Conservation (phyloP, 1,284 basidiomycete genomes). For the Cystobasidiaceae sp. region DNA sequence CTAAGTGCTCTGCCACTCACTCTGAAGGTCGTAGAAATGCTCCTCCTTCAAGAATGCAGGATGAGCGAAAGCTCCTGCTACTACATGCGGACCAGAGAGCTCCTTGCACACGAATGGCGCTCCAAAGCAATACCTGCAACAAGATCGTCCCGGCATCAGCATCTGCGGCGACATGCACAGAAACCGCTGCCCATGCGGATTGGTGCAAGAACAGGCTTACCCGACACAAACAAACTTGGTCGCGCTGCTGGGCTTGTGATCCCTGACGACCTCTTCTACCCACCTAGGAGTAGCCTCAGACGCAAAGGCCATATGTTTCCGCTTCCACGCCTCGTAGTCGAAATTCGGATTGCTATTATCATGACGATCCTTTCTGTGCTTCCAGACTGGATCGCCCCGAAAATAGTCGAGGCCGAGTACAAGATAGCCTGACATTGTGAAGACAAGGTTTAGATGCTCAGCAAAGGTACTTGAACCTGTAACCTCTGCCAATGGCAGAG, state of each 20-base stretch:
- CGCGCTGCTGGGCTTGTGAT: background rate
- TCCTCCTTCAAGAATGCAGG: constrained; percentile 55
- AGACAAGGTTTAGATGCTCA: background rate
- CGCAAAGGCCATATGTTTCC: background rate
- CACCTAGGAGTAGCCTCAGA: background rate
- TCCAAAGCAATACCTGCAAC: constrained; percentile 45
- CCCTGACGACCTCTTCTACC: background rate
- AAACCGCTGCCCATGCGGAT: background rate
- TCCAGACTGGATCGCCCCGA: background rate
- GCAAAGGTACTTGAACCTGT: no score
- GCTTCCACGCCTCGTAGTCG: constrained; percentile 3
- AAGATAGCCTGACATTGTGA: background rate
- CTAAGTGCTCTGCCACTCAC: constrained; percentile 45
- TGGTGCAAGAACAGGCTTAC: background rate
- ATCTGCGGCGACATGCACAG: background rate
- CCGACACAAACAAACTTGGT: background rate
- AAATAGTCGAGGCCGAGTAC: background rate
- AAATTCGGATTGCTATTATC: background rate
- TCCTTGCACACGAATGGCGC: constrained; percentile 74
- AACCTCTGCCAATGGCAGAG: no score
- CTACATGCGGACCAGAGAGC: constrained; percentile 66
- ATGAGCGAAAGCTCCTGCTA: constrained; percentile 56
- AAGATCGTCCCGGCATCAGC: no score
- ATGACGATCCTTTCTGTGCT: background rate
- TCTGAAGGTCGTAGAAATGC: constrained; percentile 52